phyloP scores from a whole-genome alignment of 805 yeast genomes.

The Pachysolen tannophilus region DNA sequence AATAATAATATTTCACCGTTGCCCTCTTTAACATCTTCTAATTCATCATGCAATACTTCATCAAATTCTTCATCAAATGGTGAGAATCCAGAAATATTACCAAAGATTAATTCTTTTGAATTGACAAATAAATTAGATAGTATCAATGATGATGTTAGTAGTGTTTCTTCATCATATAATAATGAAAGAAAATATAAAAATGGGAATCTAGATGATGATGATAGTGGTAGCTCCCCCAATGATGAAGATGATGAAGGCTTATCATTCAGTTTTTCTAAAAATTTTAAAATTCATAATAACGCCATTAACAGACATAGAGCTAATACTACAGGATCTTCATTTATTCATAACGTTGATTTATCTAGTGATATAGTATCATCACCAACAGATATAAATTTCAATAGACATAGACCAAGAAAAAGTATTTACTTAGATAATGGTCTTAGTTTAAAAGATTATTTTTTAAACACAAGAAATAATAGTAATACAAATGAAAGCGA shows the following conservation, averaged over 20 bases:
- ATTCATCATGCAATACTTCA: not conserved
- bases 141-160: not conserved
- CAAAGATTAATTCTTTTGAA: not conserved
- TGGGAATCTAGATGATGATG: not conserved
- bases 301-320: constrained; percentile 3
- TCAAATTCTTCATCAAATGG: not conserved
- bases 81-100: not conserved
- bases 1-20: too few species aligned
- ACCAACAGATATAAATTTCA: constrained; percentile 5
- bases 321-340: constrained; percentile 8
- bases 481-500: constrained; percentile 2
- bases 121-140: constrained; percentile 1
- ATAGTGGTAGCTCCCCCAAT: not conserved
- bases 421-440: constrained; percentile 1
- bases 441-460: not conserved
- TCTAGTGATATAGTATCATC: not conserved
- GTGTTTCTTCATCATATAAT: too few species aligned
- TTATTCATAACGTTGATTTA: not conserved
- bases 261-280: not conserved
- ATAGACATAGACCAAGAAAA: constrained; percentile 1
- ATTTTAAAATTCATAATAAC: not conserved
- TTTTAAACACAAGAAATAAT: not conserved
- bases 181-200: not conserved
- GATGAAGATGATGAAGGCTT: constrained; percentile 7
- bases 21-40: too few species aligned